Evolutionary conservation across 139 green algal genomes (phyloP), one percentile per base, ranked within the genome.

Genomic region (Closterium sp.): DNA sequence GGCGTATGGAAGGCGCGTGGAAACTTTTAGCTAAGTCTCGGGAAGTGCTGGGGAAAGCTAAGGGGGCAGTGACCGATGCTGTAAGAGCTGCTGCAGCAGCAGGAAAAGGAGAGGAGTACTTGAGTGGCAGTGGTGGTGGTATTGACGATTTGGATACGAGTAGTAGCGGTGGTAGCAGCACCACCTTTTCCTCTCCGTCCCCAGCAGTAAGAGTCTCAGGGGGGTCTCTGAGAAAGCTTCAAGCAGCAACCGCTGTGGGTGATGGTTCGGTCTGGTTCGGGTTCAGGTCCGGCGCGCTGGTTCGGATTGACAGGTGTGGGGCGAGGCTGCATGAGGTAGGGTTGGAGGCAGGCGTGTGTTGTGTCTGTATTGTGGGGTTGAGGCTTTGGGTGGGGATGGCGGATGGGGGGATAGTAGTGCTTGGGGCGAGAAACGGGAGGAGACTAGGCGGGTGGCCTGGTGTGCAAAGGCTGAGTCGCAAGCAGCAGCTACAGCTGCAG

Each of bases 221-320:
- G 38, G 88, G 70, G 2, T 29, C 30, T 9, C 27, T 90, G 28
- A 30, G 89, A 88, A 27, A 50, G 89, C 31, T 94, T 13, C 21
- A 22, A 27, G 91, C 91, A n/a, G 62, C 94, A 28, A 90, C 79
- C n/a, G 62, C 70, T 21, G 91, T 70, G 27, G 27, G 62, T 13
- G 91, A 94, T 62, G 91, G 91, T 9, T 89, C 84, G 29, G 70
- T 94, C 34, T 94, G 91, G 91, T 31, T 31, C 9, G 91, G 88
- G 29, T 94, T 45, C 89, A 31, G 79, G 29, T 50, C 21, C 17
- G 91, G 91, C n/a, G 29, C 50, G 38, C 38, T 94, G 21, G 42
- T 93, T 24, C 91, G 86, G 88, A 94, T 31, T 10, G 91, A 94
- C 85, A 24, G 38, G 27, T 27, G 2, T 30, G 91, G 91, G 29